phyloP scores from a whole-genome alignment of 208 protist genomes.

The Borovskyia barvae region DNA sequence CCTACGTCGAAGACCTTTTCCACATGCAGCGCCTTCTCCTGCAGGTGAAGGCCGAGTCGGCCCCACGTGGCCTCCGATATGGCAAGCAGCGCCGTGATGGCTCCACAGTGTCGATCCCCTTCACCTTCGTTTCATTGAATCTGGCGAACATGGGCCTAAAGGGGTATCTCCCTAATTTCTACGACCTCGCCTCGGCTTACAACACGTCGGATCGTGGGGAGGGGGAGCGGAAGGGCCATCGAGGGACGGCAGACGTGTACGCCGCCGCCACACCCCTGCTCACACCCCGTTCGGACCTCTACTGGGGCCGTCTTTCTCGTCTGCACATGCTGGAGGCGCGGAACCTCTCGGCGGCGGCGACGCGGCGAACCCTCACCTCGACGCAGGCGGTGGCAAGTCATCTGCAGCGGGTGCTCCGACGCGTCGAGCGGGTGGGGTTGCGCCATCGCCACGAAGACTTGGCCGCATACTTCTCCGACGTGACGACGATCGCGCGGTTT shows the following conservation, averaged over 20 bases:
- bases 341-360: not conserved
- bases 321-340: constrained; percentile 15
- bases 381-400: constrained; percentile 3
- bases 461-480: constrained; percentile 42
- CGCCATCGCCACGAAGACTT: constrained; percentile 35
- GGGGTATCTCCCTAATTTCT: constrained; percentile 22
- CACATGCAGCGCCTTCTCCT: constrained; percentile 19
- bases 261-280: not conserved
- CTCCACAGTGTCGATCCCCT: constrained; percentile 8
- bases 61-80: constrained; percentile 19
- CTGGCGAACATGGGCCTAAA: constrained; percentile 17
- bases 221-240: not conserved
- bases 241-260: not conserved
- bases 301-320: constrained; percentile 25
- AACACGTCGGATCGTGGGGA: not conserved
- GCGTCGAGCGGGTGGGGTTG: constrained; percentile 23
- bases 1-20: constrained; percentile 15
- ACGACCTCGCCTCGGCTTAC: constrained; percentile 12
- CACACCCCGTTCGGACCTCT: constrained; percentile 16
- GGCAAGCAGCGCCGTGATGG: constrained; percentile 13
- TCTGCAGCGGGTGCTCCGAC: constrained; percentile 22
- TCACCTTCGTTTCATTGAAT: constrained; percentile 17
- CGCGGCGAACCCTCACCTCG: not conserved
- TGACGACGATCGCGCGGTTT: constrained; percentile 20
- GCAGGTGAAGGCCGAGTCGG: constrained; percentile 8